A percentile compares a stretch with the other conserved stretches of the same genome.
phyloP scores from a whole-genome alignment of 2,329 filamentous ascomycete species.

The Graphiopsis chlorocephala region DNA sequence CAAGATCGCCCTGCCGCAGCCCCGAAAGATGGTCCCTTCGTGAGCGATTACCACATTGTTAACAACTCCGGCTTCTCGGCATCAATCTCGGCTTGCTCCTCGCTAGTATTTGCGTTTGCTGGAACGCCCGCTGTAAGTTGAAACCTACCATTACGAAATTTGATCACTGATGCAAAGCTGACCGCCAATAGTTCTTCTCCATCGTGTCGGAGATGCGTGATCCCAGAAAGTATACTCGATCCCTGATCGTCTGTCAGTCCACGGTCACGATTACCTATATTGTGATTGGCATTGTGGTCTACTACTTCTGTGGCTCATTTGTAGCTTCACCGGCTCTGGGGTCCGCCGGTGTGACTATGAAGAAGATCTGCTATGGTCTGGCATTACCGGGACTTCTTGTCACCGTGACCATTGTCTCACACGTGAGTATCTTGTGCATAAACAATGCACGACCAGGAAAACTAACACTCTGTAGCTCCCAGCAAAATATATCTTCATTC shows the following conservation, averaged over 20 bases:
- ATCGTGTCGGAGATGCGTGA: slow-evolving; percentile 42
- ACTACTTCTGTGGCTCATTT: slow-evolving; percentile 48
- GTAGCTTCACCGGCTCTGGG: slow-evolving; percentile 49
- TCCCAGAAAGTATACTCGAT: slow-evolving; percentile 34
- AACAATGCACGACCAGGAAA: not conserved
- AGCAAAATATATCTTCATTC: slow-evolving; percentile 31
- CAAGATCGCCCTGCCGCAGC: slow-evolving; percentile 37
- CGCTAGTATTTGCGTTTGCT: slow-evolving; percentile 40
- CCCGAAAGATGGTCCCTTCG: slow-evolving; percentile 29
- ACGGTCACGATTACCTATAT: slow-evolving; percentile 34
- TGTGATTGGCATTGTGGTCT: slow-evolving; percentile 42
- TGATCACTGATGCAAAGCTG: not conserved
- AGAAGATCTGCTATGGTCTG: slow-evolving; percentile 47
- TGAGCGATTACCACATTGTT: slow-evolving; percentile 31
- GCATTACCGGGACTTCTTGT: slow-evolving; percentile 28
- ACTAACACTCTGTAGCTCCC: slow-evolving; percentile 17
- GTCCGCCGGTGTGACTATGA: slow-evolving; percentile 43
- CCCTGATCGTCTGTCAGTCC: slow-evolving; percentile 33
- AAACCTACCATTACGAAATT: not conserved
- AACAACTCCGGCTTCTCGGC: slow-evolving; percentile 11
- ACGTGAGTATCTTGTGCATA: slow-evolving; percentile 2
- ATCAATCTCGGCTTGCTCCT: slow-evolving; percentile 19
- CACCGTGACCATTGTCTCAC: slow-evolving; percentile 26
- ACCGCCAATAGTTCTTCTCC: slow-evolving; percentile 33
- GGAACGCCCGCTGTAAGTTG: slow-evolving; percentile 32